phyloP scores from a whole-genome alignment of 495 filamentous ascomycete species.

The Acidomyces sp. region DNA sequence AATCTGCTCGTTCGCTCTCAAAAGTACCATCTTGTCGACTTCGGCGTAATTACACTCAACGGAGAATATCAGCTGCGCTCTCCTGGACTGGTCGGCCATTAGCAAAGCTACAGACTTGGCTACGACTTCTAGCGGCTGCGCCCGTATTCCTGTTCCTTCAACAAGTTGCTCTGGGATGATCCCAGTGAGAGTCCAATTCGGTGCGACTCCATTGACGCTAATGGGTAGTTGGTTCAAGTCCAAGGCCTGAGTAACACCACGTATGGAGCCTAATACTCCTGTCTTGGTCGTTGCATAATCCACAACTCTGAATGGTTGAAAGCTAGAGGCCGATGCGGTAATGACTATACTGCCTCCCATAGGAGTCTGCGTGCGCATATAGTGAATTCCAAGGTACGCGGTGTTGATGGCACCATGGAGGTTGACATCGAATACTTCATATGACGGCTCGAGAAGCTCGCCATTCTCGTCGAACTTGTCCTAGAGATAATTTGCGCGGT shows the following conservation, averaged over 20 bases:
- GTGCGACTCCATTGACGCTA: slow-evolving; percentile 24
- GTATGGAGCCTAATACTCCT: slow-evolving; percentile 20
- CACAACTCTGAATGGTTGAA: slow-evolving; percentile 15
- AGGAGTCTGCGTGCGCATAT: slow-evolving; percentile 18
- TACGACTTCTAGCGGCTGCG: slow-evolving; percentile 21
- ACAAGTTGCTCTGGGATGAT: slow-evolving; percentile 14
- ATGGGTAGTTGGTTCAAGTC: slow-evolving; percentile 15
- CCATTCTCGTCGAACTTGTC: slow-evolving; percentile 14
- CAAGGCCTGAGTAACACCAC: slow-evolving; percentile 19
- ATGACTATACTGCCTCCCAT: slow-evolving; percentile 21
- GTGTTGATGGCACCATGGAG: slow-evolving; percentile 24
- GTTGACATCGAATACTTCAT: slow-evolving; percentile 23
- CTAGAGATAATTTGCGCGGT: slow-evolving; percentile 23
- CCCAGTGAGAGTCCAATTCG: slow-evolving; percentile 22
- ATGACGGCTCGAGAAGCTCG: slow-evolving; percentile 20
- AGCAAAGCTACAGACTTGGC: slow-evolving; percentile 20
- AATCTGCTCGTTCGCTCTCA: too few species aligned
- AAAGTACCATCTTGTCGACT: slow-evolving; percentile 21
- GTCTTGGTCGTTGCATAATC: slow-evolving; percentile 24
- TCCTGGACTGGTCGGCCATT: slow-evolving; percentile 19
- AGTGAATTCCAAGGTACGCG: slow-evolving; percentile 23
- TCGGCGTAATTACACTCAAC: slow-evolving; percentile 18
- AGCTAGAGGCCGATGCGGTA: slow-evolving; percentile 21
- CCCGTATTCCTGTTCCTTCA: background rate
- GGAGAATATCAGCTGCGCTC: slow-evolving; percentile 23